phyloP scores from a whole-genome alignment of 805 yeast genomes.

The Candida mattraensis region DNA sequence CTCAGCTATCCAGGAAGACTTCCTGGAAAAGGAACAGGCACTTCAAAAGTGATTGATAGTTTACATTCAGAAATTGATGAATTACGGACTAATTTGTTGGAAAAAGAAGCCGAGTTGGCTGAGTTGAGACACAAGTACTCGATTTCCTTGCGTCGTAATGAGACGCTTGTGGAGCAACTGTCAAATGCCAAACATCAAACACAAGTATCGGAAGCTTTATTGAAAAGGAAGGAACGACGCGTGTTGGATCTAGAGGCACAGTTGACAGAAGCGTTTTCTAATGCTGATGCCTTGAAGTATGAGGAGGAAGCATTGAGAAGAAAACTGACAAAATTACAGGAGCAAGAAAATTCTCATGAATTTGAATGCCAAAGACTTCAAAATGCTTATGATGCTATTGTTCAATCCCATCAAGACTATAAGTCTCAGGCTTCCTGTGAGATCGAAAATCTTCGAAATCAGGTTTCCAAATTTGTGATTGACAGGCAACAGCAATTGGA shows the following conservation, averaged over 20 bases:
- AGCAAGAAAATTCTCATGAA: conserved; percentile 41
- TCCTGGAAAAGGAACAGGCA: conserved; percentile 12
- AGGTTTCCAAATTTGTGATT: conserved; percentile 39
- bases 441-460: conserved; percentile 37
- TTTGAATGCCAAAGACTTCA: conserved; percentile 58
- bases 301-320: conserved; percentile 50
- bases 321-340: conserved; percentile 48
- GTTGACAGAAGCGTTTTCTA: conserved; percentile 45
- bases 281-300: conserved; percentile 48
- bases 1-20: conserved; percentile 1
- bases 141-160: conserved; percentile 47
- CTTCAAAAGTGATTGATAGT: conserved; percentile 35
- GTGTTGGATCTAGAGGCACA: conserved; percentile 65
- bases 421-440: conserved; percentile 48
- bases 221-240: conserved; percentile 70
- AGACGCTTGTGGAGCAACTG: conserved; percentile 59
- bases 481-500: conserved; percentile 37
- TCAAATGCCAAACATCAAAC: conserved; percentile 76
- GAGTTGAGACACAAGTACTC: conserved; percentile 53
- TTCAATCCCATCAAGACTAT: conserved; percentile 50
- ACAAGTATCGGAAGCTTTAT: conserved; percentile 66
- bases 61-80: conserved; percentile 33
- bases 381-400: conserved; percentile 57
- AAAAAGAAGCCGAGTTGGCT: conserved; percentile 32
- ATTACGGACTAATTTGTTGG: conserved; percentile 23